Conservation (phyloP, 495 filamentous ascomycete species). For the Aspergillus saccharolyticus region DNA sequence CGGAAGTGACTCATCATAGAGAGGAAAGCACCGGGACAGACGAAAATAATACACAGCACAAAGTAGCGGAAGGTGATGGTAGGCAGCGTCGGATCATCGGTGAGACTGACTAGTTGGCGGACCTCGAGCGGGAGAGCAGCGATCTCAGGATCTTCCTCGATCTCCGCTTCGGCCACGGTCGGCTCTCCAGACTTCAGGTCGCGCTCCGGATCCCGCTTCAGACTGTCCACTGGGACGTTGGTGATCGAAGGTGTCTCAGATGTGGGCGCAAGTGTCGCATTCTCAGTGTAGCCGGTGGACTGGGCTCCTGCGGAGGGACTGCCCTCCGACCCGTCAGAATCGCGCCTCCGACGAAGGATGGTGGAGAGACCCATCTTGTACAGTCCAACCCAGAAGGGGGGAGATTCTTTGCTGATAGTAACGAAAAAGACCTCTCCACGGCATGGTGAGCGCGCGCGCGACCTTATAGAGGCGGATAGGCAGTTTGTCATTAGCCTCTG, state of each 20-base stretch:
- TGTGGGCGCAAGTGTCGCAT: background rate
- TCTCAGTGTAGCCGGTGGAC: background rate
- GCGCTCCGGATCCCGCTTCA: background rate
- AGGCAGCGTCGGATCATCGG: constrained; percentile 46
- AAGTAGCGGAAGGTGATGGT: constrained; percentile 55
- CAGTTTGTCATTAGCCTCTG: background rate
- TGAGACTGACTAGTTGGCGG: constrained; percentile 47
- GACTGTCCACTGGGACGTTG: background rate
- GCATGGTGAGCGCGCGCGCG: background rate
- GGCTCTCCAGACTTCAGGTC: background rate
- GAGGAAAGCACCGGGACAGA: constrained; percentile 49
- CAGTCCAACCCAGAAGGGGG: background rate
- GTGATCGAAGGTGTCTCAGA: background rate
- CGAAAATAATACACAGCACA: constrained; percentile 47
- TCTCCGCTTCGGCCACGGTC: background rate
- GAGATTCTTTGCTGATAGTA: background rate
- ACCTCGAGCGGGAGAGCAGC: constrained; percentile 22
- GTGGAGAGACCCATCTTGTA: constrained; percentile 1
- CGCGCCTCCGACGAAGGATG: background rate
- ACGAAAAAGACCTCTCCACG: background rate
- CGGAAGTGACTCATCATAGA: constrained; percentile 50
- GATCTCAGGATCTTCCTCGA: constrained; percentile 1
- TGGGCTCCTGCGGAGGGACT: background rate
- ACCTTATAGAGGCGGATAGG: background rate
- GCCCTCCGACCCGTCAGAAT: background rate